Evolutionary conservation across 2,329 filamentous ascomycete genomes (phyloP), one percentile per base, ranked within the genome.

Genomic region (Pseudogymnoascus sp.): DNA sequence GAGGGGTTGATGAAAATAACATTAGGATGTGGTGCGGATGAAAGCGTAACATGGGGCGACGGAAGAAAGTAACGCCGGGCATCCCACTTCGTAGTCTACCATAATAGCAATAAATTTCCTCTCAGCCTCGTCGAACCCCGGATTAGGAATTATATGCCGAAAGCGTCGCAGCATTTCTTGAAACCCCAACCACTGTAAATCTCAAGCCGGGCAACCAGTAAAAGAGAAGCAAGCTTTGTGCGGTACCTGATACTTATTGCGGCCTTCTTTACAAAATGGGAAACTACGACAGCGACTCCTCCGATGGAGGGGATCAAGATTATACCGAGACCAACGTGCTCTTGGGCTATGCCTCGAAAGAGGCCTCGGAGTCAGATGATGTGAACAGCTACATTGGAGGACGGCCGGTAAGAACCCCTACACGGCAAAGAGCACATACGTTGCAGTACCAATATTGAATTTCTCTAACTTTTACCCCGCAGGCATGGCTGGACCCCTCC

Each of bases 301-400:
- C 90, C 0, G 85, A 81, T 28, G 78, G 79, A 38, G 89, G 84
- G 45, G 87, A 85, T 62, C 82, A 85, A 12, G 82, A 85, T 55
- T 91, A 85, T 65, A 88, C 86, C 16, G 88, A 91, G 74, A 97
- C 94, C 5, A 91, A 89, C 67, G 92, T 97, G 2, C 84, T 97
- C 1, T 82, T 99, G 11, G 94, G 94, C 4, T 99, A 96, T 74
- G 90, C 91, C 2, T 89, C 90, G 1, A 86, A 87, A 72, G 90
- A 96, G 62, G 60, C 71, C 41, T 62, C 78, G 85, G 55, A 58
- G 25, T 12, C 88, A 87, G 62, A 91, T 66, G 93, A 99, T 74
- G 83, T 84, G 11, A 88, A 96, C 71, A 97, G 91, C 75, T 90
- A 93, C 68, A 80, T 99, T 9, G 94, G 94, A 67, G 94, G 94